Conservation (phyloP, 148 eudicot genomes). For the Chenopodium album region DNA sequence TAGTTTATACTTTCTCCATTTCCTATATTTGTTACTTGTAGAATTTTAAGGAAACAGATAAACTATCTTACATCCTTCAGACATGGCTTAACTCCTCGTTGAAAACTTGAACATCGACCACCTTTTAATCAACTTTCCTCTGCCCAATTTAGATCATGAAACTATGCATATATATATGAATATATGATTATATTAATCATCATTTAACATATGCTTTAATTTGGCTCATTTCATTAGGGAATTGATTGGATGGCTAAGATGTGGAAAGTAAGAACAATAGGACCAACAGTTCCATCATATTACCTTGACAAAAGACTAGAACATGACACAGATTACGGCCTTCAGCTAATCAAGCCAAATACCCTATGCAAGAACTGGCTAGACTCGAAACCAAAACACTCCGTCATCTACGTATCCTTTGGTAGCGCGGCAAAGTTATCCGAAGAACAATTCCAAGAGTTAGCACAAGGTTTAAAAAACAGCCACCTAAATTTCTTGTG, state of each 20-base stretch:
- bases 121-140: no score
- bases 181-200: neutral
- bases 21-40: no score
- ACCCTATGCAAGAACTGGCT: conserved; percentile 47
- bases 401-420: conserved; percentile 60
- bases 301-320: conserved; percentile 48
- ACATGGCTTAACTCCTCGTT: no score
- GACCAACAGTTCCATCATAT: conserved; percentile 63
- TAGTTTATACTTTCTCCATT: no score
- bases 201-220: neutral
- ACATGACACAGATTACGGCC: conserved; percentile 48
- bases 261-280: conserved; percentile 45
- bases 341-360: conserved; percentile 40
- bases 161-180: no score
- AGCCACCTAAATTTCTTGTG: conserved; percentile 46
- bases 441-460: conserved; percentile 48
- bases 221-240: conserved; percentile 24
- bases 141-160: no score
- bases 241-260: conserved; percentile 46
- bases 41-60: no score
- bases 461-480: conserved; percentile 40
- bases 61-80: no score
- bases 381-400: conserved; percentile 37
- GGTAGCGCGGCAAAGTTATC: conserved; percentile 46
- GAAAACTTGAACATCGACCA: no score